Evolutionary conservation across 441 rosid genomes (phyloP).

Genomic region (Adansonia grandidieri): DNA sequence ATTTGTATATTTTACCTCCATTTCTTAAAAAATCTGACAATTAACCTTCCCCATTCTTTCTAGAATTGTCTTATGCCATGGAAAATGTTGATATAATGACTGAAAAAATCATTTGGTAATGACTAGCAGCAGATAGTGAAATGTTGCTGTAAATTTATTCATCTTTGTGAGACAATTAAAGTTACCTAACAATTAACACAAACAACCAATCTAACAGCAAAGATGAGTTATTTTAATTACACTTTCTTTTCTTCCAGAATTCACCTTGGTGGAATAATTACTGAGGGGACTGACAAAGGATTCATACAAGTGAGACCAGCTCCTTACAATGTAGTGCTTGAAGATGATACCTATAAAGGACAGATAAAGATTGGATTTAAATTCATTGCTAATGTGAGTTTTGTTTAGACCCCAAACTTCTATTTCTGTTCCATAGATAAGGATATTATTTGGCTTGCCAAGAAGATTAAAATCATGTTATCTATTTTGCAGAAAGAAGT

Average conservation of each 20-base stretch:
- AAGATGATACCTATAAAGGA: constrained; percentile 74
- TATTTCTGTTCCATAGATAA: not conserved
- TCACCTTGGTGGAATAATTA: constrained; percentile 66
- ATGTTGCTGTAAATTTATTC: not conserved
- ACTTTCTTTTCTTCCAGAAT: constrained; percentile 43
- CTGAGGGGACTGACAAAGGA: constrained; percentile 63
- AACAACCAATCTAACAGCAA: not conserved
- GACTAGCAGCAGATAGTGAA: constrained; percentile 4
- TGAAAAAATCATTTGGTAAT: not conserved
- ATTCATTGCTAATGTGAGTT: constrained; percentile 50
- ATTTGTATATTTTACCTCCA: not conserved
- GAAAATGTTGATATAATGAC: not conserved
- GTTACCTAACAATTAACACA: not conserved
- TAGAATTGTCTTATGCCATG: constrained; percentile 1
- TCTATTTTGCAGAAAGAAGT: constrained; percentile 42
- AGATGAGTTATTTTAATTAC: not conserved
- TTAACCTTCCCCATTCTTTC: not conserved
- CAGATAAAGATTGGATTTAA: constrained; percentile 63
- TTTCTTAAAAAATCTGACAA: not conserved
- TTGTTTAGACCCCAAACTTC: not conserved
- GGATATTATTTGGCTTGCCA: not conserved
- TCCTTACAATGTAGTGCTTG: constrained; percentile 71
- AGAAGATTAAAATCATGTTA: not conserved
- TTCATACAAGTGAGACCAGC: constrained; percentile 56
- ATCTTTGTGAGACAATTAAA: not conserved